These are phyloP conservation scores for Bolboschoenoplectus hybrid DNA, from an alignment of 202 grass and related monocot genomes.

Conservation along the genomic window DNA sequence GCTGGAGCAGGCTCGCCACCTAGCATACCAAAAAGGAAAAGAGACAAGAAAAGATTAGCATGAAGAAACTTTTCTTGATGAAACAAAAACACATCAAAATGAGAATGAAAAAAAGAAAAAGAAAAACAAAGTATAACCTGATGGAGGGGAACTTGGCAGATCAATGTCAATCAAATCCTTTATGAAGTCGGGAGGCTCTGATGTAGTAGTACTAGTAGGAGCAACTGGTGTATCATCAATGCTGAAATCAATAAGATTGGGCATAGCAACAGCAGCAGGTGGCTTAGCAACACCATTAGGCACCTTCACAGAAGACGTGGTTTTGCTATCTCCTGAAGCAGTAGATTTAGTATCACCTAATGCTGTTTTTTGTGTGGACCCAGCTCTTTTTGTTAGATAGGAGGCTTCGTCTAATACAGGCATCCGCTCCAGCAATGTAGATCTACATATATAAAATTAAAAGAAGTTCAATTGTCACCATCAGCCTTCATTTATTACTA, in stretches of 20 bases:
- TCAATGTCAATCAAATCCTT: constrained; percentile 84
- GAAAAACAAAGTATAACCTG: constrained; percentile 56
- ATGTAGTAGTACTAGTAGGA: constrained; percentile 48
- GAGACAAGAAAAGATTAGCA: constrained; percentile 44
- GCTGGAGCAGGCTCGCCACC: constrained; percentile 50
- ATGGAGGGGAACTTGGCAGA: constrained; percentile 52
- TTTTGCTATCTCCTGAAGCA: constrained; percentile 44
- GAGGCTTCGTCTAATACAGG: constrained; percentile 88
- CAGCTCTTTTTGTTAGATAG: constrained; percentile 77
- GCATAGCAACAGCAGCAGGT: constrained; percentile 56
- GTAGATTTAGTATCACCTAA: constrained; percentile 55
- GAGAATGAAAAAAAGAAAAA: background rate
- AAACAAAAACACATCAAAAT: constrained; percentile 33
- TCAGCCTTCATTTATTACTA: background rate
- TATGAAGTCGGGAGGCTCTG: constrained; percentile 70
- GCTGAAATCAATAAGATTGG: constrained; percentile 91
- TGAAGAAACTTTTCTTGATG: background rate
- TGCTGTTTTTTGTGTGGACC: constrained; percentile 59
- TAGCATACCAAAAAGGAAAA: constrained; percentile 46
- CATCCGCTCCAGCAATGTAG: constrained; percentile 95
- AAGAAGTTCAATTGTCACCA: background rate
- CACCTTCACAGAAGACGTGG: constrained; percentile 55
- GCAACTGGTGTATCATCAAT: constrained; percentile 66
- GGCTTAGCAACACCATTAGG: constrained; percentile 91
- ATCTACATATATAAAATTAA: constrained; percentile 56